Base-by-base conservation (phyloP, 257 asterid species). In the Capsicum chinense region DNA sequence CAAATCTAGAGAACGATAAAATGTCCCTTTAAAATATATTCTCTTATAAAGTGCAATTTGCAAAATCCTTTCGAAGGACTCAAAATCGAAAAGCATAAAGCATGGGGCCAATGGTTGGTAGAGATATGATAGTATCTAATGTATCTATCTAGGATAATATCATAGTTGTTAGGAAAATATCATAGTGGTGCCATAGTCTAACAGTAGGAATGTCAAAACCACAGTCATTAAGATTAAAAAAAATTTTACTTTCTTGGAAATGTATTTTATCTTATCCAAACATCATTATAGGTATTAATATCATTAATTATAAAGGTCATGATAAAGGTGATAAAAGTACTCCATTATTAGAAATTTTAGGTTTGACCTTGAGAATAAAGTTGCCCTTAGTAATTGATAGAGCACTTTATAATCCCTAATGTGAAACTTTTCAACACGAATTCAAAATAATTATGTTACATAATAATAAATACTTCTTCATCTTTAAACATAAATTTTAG, bases 31-130 rank as follows among this genome's bases (percentile, higher is more conserved):
- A 62, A 21, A 35, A 21, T 62, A 62, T 62, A 62, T 62, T 62
- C 39, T 19, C 69, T 19, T 9, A 62, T 62, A 62, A 62, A 26
- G 39, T 19, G 6, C 39, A 4, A 62, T 15, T 62, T 62, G 21
- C 39, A 62, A 60, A 62, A 62, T 9, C 7, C 39, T 59, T 16
- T 60, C n/a, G 35, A 60, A 60, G 35, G 13, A 60, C 13, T n/a
- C 11, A 21, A 59, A 60, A 60, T 60, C 67, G 35, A 60, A 62
- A 56, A 62, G 9, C 69, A 62, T 12, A 62, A 62, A 62, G 37
- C 39, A 63, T 63, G 42, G 69, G 16, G 42, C 42, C 69, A 63
- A 60, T 63, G 69, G 39, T 63, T 63, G 69, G 69, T 21, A 63
- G 16, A 63, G 42, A 63, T 52, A 52, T 60, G 69, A 21, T 4